Evolutionary conservation across 352 stramenopile species (phyloP).

Genomic region (Aphanomyces stellatus): DNA sequence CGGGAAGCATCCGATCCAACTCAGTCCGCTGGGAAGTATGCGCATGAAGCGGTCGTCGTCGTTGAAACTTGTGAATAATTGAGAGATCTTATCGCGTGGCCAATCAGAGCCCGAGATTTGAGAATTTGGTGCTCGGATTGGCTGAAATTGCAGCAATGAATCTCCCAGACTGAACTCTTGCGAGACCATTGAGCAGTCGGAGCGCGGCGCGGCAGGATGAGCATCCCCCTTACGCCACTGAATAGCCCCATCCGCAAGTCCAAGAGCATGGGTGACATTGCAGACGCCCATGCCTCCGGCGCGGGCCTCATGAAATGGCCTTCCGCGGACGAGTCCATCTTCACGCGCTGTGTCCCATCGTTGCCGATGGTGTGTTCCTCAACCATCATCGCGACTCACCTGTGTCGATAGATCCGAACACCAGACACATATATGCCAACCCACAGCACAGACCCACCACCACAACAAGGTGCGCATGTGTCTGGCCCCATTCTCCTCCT

Average conservation of each 20-base stretch:
- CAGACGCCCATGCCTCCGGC: too few relatives aligned
- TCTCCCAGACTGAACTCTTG: background rate
- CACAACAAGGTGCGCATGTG: conserved; percentile 11
- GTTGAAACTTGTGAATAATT: background rate
- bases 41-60: background rate
- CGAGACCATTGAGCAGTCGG: background rate
- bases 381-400: background rate
- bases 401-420: conserved; percentile 5
- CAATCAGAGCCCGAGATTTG: background rate
- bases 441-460: background rate
- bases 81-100: background rate
- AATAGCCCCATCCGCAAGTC: conserved; percentile 5
- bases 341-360: background rate
- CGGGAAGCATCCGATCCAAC: background rate
- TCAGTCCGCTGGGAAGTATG: background rate
- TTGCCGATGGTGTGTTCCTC: background rate
- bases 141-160: background rate
- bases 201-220: background rate
- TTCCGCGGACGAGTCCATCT: conserved; percentile 10
- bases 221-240: conserved; percentile 7
- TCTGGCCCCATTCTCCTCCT: too few relatives aligned
- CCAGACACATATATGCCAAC: conserved; percentile 12
- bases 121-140: background rate
- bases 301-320: background rate
- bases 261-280: background rate